Evolutionary conservation across 2,329 filamentous ascomycete genomes (phyloP).

Genomic region (Gliomastix tumulicola): DNA sequence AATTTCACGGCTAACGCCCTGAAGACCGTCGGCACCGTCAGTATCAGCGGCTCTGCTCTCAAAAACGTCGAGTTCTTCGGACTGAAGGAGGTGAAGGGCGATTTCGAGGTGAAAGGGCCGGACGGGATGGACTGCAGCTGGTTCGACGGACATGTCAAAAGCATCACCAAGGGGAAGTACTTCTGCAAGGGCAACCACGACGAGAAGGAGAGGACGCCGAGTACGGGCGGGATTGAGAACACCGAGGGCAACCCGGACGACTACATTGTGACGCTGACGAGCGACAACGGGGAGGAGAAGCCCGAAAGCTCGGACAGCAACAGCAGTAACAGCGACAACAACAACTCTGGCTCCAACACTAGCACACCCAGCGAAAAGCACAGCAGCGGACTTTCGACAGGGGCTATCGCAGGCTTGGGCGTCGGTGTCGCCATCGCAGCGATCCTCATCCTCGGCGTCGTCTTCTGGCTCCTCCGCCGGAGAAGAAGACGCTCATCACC

Average conservation of each 20-base stretch:
- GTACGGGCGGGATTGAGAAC: constrained; percentile 16
- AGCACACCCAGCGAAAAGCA: background rate
- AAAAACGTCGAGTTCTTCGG: constrained; percentile 17
- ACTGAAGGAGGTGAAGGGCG: constrained; percentile 14
- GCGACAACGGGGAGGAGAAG: too few species aligned
- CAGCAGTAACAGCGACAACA: background rate
- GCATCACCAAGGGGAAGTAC: constrained; percentile 15
- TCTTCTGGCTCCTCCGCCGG: too few species aligned
- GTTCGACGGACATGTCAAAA: constrained; percentile 17
- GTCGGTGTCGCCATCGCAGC: too few species aligned
- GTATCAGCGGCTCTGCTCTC: constrained; percentile 13
- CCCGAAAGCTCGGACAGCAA: background rate
- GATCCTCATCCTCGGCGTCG: too few species aligned
- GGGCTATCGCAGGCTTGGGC: too few species aligned
- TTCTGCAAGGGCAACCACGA: constrained; percentile 15
- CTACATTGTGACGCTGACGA: too few species aligned
- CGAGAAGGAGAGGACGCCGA: constrained; percentile 14
- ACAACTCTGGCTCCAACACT: background rate
- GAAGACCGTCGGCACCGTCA: constrained; percentile 13
- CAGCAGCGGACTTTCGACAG: too few species aligned
- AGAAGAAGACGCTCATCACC: too few species aligned
- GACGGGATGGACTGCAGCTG: constrained; percentile 19
- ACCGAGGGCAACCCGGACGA: constrained; percentile 15
- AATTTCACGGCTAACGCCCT: constrained; percentile 19
- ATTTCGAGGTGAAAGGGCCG: constrained; percentile 14